Base-by-base conservation (phyloP, 208 protist species). In the Wallacemonas sp. region DNA sequence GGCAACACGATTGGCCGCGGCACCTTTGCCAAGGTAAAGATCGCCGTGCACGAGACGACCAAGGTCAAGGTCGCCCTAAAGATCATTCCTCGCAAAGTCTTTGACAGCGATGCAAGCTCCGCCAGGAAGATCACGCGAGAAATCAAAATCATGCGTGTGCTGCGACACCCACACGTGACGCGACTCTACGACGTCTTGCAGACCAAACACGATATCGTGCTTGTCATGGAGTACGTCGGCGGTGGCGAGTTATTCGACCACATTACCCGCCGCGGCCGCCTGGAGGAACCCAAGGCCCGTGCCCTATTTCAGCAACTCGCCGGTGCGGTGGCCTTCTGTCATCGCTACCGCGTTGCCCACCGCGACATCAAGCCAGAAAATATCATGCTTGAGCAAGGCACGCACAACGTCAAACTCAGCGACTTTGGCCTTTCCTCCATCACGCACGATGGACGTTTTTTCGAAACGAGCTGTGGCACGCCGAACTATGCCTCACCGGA, bases 241-340 rank as follows among this genome's bases (percentile, higher is more conserved):
- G 97, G 97, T 26, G 98, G 98, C 0, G 98, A 99, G 66, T 75
- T 99, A 6, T 99, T 99, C 75, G 97, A 99, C 45, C 99, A 98
- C 77, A 99, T 99, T 65, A 95, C 97, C 15, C 83, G 85, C 10
- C 89, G 98, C 53, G 97, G 97, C 15, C 88, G 90, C 33, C 63
- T 98, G 10, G 81, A 87, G 1, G 97, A 99, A 64, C 70, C 83
- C 3, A 87, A 93, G 34, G 91, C 92, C 32, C 76, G 97, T 8
- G 36, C 65, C 15, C 92, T 98, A 37, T 99, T 99, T 73, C 98
- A 99, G 76, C 98, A 99, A 72, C 96, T 99, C 44, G 88, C 98
- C 9, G 97, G 92, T 0, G 98, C 93, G n/a, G 88, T 99, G 1
- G 93, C 97, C 2, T 99, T 99, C 73, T 99, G 97, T 73, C 98